phyloP scores from a whole-genome alignment of 768 basidiomycete genomes.

The Rhodotorula taiwanensis region DNA sequence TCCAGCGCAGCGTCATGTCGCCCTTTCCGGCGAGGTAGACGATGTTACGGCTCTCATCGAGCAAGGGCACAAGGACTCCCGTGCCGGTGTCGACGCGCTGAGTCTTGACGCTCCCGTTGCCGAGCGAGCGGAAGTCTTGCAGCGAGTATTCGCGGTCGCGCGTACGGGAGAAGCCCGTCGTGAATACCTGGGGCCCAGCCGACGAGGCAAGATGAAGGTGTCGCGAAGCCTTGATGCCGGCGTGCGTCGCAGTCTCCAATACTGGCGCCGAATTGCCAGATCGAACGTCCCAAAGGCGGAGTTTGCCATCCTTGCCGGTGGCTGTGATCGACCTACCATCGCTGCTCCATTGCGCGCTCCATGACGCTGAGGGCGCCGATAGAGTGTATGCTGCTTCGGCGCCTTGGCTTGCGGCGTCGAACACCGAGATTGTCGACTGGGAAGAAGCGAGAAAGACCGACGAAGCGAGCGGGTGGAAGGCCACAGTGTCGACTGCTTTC shows the following conservation, averaged over 20 bases:
- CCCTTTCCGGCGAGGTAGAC: conserved; percentile 45
- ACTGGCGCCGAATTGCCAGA: neutral
- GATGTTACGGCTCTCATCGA: conserved; percentile 43
- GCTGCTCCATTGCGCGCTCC: conserved; percentile 21
- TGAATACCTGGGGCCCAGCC: conserved; percentile 12
- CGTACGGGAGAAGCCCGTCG: conserved; percentile 34
- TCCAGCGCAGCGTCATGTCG: conserved; percentile 45
- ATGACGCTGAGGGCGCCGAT: neutral
- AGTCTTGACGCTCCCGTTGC: conserved; percentile 7
- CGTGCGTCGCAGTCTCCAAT: conserved; percentile 3
- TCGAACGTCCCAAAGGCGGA: conserved; percentile 30
- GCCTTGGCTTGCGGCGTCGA: conserved; percentile 6
- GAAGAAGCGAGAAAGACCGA: conserved; percentile 7
- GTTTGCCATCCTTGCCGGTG: conserved; percentile 20
- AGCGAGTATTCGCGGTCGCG: conserved; percentile 44
- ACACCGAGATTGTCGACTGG: neutral
- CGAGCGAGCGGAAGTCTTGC: conserved; percentile 33
- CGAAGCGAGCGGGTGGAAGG: conserved; percentile 34
- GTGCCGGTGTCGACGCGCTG: conserved; percentile 44
- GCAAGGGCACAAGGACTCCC: conserved; percentile 40
- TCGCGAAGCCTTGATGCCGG: conserved; percentile 28
- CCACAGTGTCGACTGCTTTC: conserved; percentile 22
- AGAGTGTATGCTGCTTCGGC: neutral
- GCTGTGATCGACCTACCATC: conserved; percentile 15
- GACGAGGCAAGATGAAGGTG: conserved; percentile 18